Evolutionary conservation across 495 filamentous ascomycete genomes (phyloP).

Genomic region (Glonium stellatum): DNA sequence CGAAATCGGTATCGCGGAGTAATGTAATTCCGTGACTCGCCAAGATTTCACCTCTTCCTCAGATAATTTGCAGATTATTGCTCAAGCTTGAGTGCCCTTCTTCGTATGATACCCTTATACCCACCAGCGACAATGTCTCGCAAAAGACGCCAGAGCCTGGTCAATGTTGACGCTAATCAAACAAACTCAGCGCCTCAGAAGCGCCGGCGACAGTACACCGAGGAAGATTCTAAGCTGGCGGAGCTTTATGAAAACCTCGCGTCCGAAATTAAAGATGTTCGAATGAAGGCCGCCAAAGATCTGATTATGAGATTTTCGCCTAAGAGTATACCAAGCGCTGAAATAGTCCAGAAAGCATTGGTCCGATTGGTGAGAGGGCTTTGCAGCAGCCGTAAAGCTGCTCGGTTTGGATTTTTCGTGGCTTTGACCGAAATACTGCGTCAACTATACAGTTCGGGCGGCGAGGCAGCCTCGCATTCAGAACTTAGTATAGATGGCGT

Average conservation of each 20-base stretch:
- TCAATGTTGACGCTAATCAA: neutral
- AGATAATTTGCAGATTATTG: neutral
- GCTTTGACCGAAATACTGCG: slow-evolving; percentile 76
- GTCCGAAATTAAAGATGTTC: slow-evolving; percentile 36
- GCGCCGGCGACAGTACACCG: slow-evolving; percentile 25
- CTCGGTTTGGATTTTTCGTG: slow-evolving; percentile 83
- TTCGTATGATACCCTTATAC: neutral
- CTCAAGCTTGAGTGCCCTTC: neutral
- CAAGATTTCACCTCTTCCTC: neutral
- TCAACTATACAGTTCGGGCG: slow-evolving; percentile 46
- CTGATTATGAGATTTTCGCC: slow-evolving; percentile 36
- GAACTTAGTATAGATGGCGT: slow-evolving; percentile 10
- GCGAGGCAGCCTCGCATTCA: slow-evolving; percentile 4
- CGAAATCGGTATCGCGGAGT: neutral
- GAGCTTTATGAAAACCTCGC: slow-evolving; percentile 31
- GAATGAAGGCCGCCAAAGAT: slow-evolving; percentile 38
- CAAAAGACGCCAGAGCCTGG: slow-evolving; percentile 19
- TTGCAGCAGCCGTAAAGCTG: slow-evolving; percentile 82
- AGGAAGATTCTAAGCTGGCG: slow-evolving; percentile 28
- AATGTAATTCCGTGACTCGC: neutral
- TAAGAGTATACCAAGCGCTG: slow-evolving; percentile 16
- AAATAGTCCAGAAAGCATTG: slow-evolving; percentile 36
- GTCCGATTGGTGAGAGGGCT: slow-evolving; percentile 75
- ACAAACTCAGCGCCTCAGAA: slow-evolving; percentile 9
- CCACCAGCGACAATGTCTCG: slow-evolving; percentile 13